phyloP scores from a whole-genome alignment of 306 rosid genomes.

The Quercus ilex region DNA sequence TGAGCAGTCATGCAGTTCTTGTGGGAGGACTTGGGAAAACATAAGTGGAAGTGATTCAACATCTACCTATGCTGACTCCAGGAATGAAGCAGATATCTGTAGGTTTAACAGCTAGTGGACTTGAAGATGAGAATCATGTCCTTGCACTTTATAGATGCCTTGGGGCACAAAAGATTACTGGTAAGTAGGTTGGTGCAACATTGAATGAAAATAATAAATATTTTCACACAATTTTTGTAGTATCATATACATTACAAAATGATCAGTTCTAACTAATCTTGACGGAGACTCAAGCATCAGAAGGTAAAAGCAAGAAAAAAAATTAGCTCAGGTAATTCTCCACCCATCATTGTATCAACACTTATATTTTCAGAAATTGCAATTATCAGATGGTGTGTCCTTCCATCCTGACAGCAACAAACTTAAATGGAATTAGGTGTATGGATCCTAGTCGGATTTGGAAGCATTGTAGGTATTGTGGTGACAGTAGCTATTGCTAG shows the following conservation, averaged over 20 bases:
- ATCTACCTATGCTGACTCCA: not conserved
- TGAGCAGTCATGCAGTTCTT: constrained; percentile 25
- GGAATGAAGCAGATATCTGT: constrained; percentile 25
- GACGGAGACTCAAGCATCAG: constrained; percentile 8
- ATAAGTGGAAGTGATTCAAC: constrained; percentile 13
- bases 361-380: not conserved
- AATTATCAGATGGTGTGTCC: constrained; percentile 3
- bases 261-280: not conserved
- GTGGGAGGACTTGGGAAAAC: constrained; percentile 27
- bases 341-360: not conserved
- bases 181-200: constrained; percentile 4
- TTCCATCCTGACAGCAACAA: not conserved
- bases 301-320: not conserved
- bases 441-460: constrained; percentile 30
- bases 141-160: constrained; percentile 31
- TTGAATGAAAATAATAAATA: too few relatives aligned
- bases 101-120: constrained; percentile 27
- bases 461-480: constrained; percentile 21
- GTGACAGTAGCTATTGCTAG: constrained; percentile 6
- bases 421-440: constrained; percentile 25
- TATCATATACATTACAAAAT: too few relatives aligned
- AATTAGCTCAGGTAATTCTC: constrained; percentile 25
- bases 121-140: constrained; percentile 12
- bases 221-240: too few relatives aligned
- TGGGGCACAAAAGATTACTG: constrained; percentile 6